Evolutionary conservation across 2,329 filamentous ascomycete genomes (phyloP), one percentile per base, ranked within the genome.

Genomic region (Aschersonia sp.): DNA sequence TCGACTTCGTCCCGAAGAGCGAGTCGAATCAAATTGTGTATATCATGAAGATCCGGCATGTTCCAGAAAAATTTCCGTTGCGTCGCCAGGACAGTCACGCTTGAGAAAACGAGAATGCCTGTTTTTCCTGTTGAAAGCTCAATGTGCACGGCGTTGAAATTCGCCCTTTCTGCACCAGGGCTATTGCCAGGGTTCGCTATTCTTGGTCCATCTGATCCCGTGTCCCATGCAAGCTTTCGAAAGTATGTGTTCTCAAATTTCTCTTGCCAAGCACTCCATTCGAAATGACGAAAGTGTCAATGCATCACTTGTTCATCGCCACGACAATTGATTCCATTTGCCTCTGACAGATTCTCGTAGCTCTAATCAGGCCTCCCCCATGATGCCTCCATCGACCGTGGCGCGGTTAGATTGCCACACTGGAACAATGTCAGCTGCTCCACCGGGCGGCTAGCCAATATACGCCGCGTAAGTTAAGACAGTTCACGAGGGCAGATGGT

Each of bases 361-460:
- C 8, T 37, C 35, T 37, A 12, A 8, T 5, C 35, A 37, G 35
- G 35, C 4, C 35, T 12, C 12, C 12, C 35, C 12, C 35, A 37
- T 9, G 35, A 37, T 33, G 41, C 30, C 31, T n/a, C 11, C 5
- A 8, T 30, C 46, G 46, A 42, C 35, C 46, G 56, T 55, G 56
- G 56, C 56, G 58, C 57, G 58, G 29, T 32, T 22, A 12, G 8
- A 29, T 47, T 33, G 43, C 40, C 48, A 46, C 42, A 53, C 35
- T 50, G 53, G 57, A 47, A 31, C 47, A 37, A 46, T 60, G 58
- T 61, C 59, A 62, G 58, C 56, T 60, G 58, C 57, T 55, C 58
- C 58, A 60, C 57, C 52, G 56, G 49, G 8, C 51, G 53, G 50
- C 53, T 53, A 52, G 35, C 35, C 35, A 37, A 37, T 37, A 12